These are phyloP conservation scores for Termitomyces sp. DNA, from an alignment of 768 basidiomycete genomes.

Conservation along the genomic window DNA sequence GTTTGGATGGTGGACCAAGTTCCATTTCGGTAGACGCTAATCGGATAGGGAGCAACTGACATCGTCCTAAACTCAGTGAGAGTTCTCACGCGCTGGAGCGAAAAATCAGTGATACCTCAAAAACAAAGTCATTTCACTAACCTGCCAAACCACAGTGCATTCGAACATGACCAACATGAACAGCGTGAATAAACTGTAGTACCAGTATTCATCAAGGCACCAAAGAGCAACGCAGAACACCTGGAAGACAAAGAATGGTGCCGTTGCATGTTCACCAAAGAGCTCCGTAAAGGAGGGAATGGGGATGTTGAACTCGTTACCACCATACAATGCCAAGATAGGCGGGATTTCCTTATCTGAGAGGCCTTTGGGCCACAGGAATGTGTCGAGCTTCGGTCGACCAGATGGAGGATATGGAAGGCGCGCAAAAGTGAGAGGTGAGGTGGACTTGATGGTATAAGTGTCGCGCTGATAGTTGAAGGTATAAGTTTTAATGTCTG, in stretches of 20 bases:
- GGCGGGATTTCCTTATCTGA: constrained; percentile 41
- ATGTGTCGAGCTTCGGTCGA: constrained; percentile 64
- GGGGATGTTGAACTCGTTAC: constrained; percentile 96
- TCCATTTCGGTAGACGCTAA: constrained; percentile 74
- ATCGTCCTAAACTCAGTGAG: constrained; percentile 96
- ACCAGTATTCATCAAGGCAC: constrained; percentile 99
- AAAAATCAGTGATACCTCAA: background rate
- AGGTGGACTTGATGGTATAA: constrained; percentile 63
- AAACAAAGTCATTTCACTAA: constrained; percentile 28
- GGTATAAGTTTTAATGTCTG: constrained; percentile 63
- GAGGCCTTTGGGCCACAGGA: constrained; percentile 59
- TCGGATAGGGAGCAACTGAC: constrained; percentile 88
- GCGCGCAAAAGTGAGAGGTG: constrained; percentile 64
- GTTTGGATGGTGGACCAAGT: constrained; percentile 82
- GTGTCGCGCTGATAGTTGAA: constrained; percentile 97
- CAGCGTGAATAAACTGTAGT: constrained; percentile 94
- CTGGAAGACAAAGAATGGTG: constrained; percentile 99
- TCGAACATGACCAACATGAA: constrained; percentile 99
- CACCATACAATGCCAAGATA: constrained; percentile 71
- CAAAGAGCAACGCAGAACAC: constrained; percentile 96
- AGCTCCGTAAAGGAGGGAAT: constrained; percentile 92
- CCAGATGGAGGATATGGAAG: constrained; percentile 86
- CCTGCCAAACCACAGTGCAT: constrained; percentile 99
- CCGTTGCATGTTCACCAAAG: constrained; percentile 94
- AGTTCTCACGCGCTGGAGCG: constrained; percentile 81